Evolutionary conservation across 2,329 filamentous ascomycete genomes (phyloP).

Genomic region (Colletotrichum sansevieriae): DNA sequence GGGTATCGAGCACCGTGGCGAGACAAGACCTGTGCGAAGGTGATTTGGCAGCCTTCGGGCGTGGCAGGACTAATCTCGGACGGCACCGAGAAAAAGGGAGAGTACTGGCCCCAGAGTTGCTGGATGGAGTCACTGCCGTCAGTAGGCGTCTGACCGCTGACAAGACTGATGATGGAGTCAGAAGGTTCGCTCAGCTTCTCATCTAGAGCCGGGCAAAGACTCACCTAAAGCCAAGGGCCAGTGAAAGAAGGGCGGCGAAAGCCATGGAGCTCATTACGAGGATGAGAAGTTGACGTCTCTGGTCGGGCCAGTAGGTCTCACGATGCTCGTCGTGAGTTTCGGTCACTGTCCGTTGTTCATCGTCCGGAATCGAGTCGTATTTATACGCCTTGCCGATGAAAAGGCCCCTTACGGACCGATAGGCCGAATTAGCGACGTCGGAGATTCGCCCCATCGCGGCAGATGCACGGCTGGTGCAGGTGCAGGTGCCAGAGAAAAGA

Average conservation of each 20-base stretch:
- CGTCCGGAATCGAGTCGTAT: conserved; percentile 48
- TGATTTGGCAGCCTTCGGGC: conserved; percentile 78
- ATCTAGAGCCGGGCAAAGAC: not conserved
- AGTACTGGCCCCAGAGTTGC: conserved; percentile 88
- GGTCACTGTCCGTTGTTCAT: conserved; percentile 26
- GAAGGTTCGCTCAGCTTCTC: not conserved
- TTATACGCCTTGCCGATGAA: conserved; percentile 45
- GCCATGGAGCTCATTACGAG: conserved; percentile 43
- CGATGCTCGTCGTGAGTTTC: conserved; percentile 35
- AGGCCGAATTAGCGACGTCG: conserved; percentile 34
- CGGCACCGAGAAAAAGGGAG: conserved; percentile 83
- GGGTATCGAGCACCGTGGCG: conserved; percentile 89
- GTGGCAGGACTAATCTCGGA: conserved; percentile 72
- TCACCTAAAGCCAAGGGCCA: conserved; percentile 34
- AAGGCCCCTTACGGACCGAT: conserved; percentile 40
- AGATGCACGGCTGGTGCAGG: conserved; percentile 2
- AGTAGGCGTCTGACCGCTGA: conserved; percentile 37
- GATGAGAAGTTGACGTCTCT: conserved; percentile 42
- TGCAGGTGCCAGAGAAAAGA: not conserved
- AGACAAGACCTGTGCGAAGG: conserved; percentile 84
- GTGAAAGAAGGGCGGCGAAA: conserved; percentile 30
- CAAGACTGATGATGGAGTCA: conserved; percentile 31
- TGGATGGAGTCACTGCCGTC: conserved; percentile 56
- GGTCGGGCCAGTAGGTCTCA: conserved; percentile 38
- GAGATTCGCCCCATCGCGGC: conserved; percentile 35